Conservation (phyloP, 2,329 filamentous ascomycete genomes). For the Tolypocladium tropicale region DNA sequence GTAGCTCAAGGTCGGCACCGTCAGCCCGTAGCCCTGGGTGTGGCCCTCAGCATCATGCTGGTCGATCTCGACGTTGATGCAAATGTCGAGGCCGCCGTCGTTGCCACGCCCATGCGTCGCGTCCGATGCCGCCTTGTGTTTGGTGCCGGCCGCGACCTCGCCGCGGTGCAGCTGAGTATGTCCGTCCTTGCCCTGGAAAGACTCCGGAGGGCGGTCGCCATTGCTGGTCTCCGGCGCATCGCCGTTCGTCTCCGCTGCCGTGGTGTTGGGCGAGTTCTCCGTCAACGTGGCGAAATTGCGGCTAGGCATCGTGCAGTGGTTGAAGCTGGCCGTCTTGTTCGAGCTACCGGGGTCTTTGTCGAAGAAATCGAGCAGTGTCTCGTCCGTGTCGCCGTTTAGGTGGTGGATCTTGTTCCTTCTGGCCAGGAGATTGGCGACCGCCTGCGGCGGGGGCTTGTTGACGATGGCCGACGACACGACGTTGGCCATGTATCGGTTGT, state of each 20-base stretch:
- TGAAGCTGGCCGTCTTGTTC: constrained; percentile 64
- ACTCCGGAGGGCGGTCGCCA: constrained; percentile 7
- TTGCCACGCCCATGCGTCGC: constrained; percentile 43
- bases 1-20: constrained; percentile 61
- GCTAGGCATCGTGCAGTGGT: constrained; percentile 82
- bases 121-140: constrained; percentile 59
- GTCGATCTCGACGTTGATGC: constrained; percentile 78
- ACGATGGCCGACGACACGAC: constrained; percentile 91
- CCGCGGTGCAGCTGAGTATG: constrained; percentile 65
- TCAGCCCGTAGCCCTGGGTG: constrained; percentile 74
- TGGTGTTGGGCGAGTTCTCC: constrained; percentile 63
- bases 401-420: constrained; percentile 77
- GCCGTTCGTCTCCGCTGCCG: constrained; percentile 12
- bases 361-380: constrained; percentile 90
- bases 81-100: constrained; percentile 64
- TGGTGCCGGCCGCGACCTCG: constrained; percentile 68
- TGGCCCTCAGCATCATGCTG: constrained; percentile 71
- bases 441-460: constrained; percentile 84
- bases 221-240: constrained; percentile 10
- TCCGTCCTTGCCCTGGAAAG: constrained; percentile 45
- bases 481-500: constrained; percentile 93
- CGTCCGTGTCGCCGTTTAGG: constrained; percentile 64
- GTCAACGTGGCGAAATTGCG: constrained; percentile 89
- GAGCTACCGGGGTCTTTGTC: constrained; percentile 71
- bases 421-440: constrained; percentile 81